Base-by-base conservation (phyloP, 257 asterid genomes). In the Lavandula angustifolia region DNA sequence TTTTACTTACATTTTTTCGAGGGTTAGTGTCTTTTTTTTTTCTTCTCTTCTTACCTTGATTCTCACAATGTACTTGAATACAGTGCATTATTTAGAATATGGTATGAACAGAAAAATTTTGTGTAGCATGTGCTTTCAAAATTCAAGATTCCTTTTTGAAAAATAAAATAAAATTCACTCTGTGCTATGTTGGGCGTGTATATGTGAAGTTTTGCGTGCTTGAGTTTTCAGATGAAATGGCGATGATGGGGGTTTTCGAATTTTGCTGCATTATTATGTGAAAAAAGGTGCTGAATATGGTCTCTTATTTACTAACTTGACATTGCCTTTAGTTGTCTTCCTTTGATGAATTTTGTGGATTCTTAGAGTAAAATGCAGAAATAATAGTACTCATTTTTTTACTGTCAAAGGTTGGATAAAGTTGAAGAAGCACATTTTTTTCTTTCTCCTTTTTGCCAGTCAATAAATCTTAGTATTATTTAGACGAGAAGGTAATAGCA, bases 221-320 rank as follows among this genome's bases (percentile, higher is more conserved):
- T 53, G 64, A 51, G 57, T 57, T 78, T 71, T 35, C 72, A 73
- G 81, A 73, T 66, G 68, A 70, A 77, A 77, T 79, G 77, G 76
- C 58, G 79, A 29, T 52, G 53, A 50, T 29, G 77, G 79, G 72
- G 38, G 66, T 48, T 17, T 76, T 62, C 78, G 58, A 50, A 69
- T 72, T 77, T 79, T 76, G 76, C 72, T 6, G 60, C 57, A 62
- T 47, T 76, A 11, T 77, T 80, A 69, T 54, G 60, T 64, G 79
- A 71, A 59, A 10, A 75, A 77, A 71, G 81, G 73, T 63, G 63
- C 61, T 65, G 33, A 70, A 34, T 32, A 73, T 62, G 75, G 74
- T 76, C 40, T 61, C 71, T 72, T 22, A 22, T 22, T 66, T 71
- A 54, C 46, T 32, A 22, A 35, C 37, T 64, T 69, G 70, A 29